Evolutionary conservation across 768 basidiomycete species (phyloP).

Genomic region (Chalciporus piperatus): DNA sequence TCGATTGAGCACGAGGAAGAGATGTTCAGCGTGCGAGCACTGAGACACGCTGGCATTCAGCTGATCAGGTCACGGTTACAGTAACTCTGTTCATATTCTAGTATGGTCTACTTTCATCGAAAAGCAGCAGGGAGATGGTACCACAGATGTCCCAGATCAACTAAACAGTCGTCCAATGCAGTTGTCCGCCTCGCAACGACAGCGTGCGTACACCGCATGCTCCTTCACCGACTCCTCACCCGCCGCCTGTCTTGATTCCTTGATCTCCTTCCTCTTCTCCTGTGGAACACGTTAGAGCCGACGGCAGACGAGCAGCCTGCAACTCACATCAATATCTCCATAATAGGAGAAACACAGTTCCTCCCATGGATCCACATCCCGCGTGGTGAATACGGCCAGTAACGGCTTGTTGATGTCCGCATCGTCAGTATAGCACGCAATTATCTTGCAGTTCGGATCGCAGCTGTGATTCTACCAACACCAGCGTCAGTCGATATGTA

Average conservation of each 20-base stretch:
- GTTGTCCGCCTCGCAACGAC: constrained; percentile 50
- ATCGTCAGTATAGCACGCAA: constrained; percentile 79
- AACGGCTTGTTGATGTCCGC: constrained; percentile 67
- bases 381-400: constrained; percentile 61
- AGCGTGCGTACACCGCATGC: constrained; percentile 46
- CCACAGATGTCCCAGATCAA: constrained; percentile 5
- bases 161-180: constrained; percentile 44
- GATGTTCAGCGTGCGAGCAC: no score
- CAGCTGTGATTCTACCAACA: constrained; percentile 80
- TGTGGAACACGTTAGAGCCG: not conserved
- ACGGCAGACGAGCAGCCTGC: not conserved
- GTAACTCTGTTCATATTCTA: no score
- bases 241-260: not conserved
- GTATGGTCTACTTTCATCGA: no score
- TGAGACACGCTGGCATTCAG: no score
- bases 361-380: constrained; percentile 61
- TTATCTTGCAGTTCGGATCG: constrained; percentile 75
- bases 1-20: no score
- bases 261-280: constrained; percentile 25
- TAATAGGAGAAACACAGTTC: constrained; percentile 79
- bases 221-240: constrained; percentile 15
- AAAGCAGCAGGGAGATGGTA: no score
- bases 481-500: not conserved
- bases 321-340: constrained; percentile 49
- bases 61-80: no score